phyloP scores from a whole-genome alignment of 257 asterid genomes.

The Solanum rostratum region DNA sequence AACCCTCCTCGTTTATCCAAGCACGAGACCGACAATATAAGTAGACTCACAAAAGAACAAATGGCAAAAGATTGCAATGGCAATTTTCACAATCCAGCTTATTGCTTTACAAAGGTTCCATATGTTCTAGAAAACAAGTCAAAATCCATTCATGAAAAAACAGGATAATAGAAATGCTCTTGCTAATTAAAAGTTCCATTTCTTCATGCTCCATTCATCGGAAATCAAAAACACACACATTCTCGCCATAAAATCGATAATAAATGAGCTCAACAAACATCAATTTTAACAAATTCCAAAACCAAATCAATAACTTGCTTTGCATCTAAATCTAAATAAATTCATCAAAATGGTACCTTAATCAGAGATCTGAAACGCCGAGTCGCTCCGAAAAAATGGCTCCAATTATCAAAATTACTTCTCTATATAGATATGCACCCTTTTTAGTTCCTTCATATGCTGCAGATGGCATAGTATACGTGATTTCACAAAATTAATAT shows the following conservation, averaged over 20 bases:
- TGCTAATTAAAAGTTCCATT: neutral
- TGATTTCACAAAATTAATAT: too few relatives aligned
- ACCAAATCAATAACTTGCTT: neutral
- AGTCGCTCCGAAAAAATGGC: neutral
- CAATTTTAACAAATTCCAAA: neutral
- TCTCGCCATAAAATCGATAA: neutral
- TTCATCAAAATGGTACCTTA: neutral
- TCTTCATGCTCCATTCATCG: neutral
- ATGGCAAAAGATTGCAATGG: neutral
- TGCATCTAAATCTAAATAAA: neutral
- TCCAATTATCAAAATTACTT: neutral
- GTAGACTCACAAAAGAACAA: neutral
- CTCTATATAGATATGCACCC: neutral
- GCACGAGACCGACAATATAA: neutral
- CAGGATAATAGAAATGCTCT: neutral
- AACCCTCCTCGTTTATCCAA: neutral
- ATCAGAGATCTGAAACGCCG: neutral
- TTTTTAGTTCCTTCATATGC: too few relatives aligned
- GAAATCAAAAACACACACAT: neutral
- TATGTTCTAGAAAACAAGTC: too few relatives aligned
- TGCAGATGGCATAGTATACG: too few relatives aligned
- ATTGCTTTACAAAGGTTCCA: neutral
- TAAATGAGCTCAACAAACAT: neutral
- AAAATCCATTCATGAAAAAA: neutral
- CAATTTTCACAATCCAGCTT: neutral